Percentiles rank a stretch among this genome's conserved stretches.
Conservation (phyloP, 371 early-diverging fungal genomes). For the Mortierella sp. region DNA sequence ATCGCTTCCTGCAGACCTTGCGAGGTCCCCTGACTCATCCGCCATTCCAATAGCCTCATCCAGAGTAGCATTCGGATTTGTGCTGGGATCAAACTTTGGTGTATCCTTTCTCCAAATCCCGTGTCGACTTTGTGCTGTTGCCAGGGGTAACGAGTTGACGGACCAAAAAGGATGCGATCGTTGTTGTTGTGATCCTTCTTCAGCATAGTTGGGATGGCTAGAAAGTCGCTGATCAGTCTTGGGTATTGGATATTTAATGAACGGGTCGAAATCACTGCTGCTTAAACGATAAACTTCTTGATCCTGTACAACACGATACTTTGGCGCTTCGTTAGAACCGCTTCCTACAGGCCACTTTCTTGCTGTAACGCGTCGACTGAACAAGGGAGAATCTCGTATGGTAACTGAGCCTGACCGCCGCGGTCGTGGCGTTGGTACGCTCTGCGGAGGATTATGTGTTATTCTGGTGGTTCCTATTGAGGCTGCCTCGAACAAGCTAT, state of each 20-base stretch:
- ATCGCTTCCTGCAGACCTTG: neutral
- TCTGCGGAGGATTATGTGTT: neutral
- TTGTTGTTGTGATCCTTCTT: neutral
- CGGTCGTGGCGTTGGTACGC: neutral
- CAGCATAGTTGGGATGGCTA: neutral
- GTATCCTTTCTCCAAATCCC: conserved; percentile 14
- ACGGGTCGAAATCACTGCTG: conserved; percentile 29
- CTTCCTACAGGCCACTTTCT: conserved; percentile 16
- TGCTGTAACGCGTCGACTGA: conserved; percentile 18
- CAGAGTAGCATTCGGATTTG: conserved; percentile 6
- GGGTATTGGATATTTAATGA: conserved; percentile 13
- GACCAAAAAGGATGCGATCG: conserved; percentile 12
- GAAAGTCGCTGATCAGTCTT: neutral
- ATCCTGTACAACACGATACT: conserved; percentile 22
- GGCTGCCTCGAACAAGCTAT: neutral
- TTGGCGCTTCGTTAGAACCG: conserved; percentile 11
- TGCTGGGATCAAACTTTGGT: neutral
- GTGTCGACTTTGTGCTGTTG: conserved; percentile 2
- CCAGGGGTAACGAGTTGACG: conserved; percentile 23
- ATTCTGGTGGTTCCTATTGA: neutral
- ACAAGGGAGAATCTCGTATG: conserved; percentile 24
- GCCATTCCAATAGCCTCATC: conserved; percentile 9
- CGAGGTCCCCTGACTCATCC: neutral
- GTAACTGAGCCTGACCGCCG: conserved; percentile 4
- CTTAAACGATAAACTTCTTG: conserved; percentile 1